Evolutionary conservation across 2,329 filamentous ascomycete species (phyloP), one percentile per base, ranked within the genome.

Genomic region (Paracoccidioides lutzii): DNA sequence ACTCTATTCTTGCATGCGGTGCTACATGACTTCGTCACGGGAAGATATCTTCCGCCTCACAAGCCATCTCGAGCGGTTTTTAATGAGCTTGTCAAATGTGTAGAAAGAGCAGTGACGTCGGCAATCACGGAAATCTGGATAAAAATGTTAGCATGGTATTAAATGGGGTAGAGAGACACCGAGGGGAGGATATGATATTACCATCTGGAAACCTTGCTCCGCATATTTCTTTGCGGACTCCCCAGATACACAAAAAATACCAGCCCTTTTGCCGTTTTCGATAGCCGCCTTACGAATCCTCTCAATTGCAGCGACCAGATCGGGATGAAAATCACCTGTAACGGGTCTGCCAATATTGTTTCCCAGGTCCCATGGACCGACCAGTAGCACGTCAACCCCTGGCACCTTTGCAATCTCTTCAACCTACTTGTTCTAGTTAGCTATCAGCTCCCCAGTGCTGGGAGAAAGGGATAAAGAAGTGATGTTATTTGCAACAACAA

Each of bases 321-420:
- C 76, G 1, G 72, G 71, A 46, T 76, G 72, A 66, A 79, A 77
- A 3, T 66, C 69, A 5, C 71, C 70, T 2, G 69, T 67, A 12
- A 80, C 76, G 0, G 78, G 77, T 54, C 76, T 71, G 3, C 78
- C 78, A 52, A 81, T 80, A 53, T 78, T 79, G 62, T 81, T 81
- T 28, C 79, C 79, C 0, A 81, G 67, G 66, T 81, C 78, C 65
- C 76, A 79, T 2, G 78, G 78, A 0, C 78, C 78, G 53, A 80
- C 73, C 32, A 81, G 71, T 4, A 81, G 65, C 30, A 77, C 75
- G 57, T 80, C 77, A 6, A 80, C 73, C 1, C 78, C 78, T 1
- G 74, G 72, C 3, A 80, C 69, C 8, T 73, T 72, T 9, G 78
- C 78, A 55, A 80, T 80, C 54, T 75, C 75, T 32, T 73, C 69